Evolutionary conservation across 441 rosid species (phyloP).

Genomic region (Gossypium lobatum): DNA sequence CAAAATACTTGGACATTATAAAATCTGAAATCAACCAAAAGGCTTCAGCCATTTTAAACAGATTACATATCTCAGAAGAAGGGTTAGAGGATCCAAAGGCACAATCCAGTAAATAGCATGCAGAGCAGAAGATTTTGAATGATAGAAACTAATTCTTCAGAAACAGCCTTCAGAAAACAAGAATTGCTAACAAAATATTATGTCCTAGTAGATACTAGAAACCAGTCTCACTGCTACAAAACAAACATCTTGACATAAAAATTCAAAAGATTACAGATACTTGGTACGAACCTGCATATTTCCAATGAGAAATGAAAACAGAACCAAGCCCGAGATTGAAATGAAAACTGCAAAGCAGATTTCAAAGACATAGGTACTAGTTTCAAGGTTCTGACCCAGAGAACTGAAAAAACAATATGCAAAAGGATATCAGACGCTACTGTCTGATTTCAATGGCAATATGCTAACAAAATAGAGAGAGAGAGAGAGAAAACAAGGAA

Average conservation of each 20-base stretch:
- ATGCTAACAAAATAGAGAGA: neutral
- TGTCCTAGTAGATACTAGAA: neutral
- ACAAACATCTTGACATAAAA: neutral
- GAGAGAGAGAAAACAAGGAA: neutral
- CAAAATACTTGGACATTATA: neutral
- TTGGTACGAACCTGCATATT: conserved; percentile 69
- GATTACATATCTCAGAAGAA: neutral
- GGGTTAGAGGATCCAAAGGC: neutral
- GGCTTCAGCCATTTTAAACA: neutral
- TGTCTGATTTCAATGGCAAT: neutral
- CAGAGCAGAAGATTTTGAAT: neutral
- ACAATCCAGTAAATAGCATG: neutral
- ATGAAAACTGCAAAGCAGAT: conserved; percentile 64
- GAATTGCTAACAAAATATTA: neutral
- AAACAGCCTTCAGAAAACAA: neutral
- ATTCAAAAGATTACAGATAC: neutral
- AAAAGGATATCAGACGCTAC: neutral
- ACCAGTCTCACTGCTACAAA: neutral
- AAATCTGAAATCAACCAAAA: neutral
- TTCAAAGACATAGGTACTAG: conserved; percentile 73
- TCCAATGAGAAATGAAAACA: conserved; percentile 76
- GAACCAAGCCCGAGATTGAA: conserved; percentile 59
- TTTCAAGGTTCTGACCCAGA: conserved; percentile 72
- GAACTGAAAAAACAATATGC: conserved; percentile 42
- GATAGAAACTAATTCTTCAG: conserved; percentile 2